Base-by-base conservation (phyloP, 1,139 yeast species). In the Diutina neorugosa region DNA sequence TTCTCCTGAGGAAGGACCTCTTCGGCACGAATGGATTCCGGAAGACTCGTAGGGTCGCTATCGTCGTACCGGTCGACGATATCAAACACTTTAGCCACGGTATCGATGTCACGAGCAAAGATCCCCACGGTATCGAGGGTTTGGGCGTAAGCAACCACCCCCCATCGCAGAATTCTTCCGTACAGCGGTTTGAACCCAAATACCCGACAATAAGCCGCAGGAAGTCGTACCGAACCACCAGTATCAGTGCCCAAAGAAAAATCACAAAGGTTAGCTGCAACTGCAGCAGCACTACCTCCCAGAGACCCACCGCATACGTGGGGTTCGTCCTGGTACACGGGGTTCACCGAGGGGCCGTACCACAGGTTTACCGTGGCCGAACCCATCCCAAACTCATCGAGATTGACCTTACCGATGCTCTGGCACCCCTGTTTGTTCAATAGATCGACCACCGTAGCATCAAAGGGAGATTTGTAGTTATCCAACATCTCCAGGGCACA, bases 351-450 rank as follows among this genome's bases (percentile, higher is more conserved):
- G 1, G 85, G 76, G 0, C 96, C 97, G 63, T 70, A 84, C 53
- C 59, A 69, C 8, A 84, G 80, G 63, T 73, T 77, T 44, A 78
- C 75, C 61, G 66, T 83, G 1, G 83, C 75, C 4, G 88, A 82
- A 2, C 98, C 99, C 98, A 94, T 94, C 1, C 96, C 98, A 69
- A 93, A 94, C 68, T 94, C 98, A 68, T 94, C 99, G 78, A 94
- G 73, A 61, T 93, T 93, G n/a, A 95, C 78, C 66, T 91, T 93
- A 0, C 96, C 98, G 0, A 82, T 68, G n/a, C 83, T 63, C 0
- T 66, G 60, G 23, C 77, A 74, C 0, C 90, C 88, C 2, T 75
- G 71, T 0, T 65, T 60, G 16, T 73, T 65, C n/a, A 93, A 66
- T 8, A 82, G 69, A 1, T 65, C 59, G 0, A 81, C 80, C 1